Conservation (phyloP, 768 basidiomycete species). For the Podaxis sp. region DNA sequence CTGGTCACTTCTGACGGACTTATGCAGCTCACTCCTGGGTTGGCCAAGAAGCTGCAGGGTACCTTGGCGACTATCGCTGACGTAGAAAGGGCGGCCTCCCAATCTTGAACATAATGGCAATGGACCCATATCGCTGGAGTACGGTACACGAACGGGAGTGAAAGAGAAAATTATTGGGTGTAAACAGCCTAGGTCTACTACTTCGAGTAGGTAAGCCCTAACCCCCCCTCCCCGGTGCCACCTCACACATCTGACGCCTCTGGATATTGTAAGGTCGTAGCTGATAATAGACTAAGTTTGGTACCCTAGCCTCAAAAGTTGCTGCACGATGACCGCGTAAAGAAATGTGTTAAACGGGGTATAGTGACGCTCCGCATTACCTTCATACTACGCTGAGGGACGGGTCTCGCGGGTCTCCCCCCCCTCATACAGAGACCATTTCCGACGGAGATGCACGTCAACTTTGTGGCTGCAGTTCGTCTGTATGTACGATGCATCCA, state of each 20-base stretch:
- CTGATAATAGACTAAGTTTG: not conserved
- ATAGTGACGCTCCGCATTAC: no score
- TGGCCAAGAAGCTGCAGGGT: conserved; percentile 30
- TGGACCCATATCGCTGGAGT: not conserved
- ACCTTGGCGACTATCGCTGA: not conserved
- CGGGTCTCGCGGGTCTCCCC: no score
- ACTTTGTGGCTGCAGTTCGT: no score
- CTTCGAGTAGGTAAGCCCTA: not conserved
- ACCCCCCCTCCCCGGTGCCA: no score
- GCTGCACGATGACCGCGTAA: no score
- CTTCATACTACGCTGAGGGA: no score
- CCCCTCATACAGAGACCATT: no score
- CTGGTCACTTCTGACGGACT: conserved; percentile 74
- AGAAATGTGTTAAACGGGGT: no score
- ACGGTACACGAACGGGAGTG: not conserved
- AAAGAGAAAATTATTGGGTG: not conserved
- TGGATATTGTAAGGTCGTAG: not conserved
- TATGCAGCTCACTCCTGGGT: conserved; percentile 61
- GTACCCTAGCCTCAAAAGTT: not conserved
- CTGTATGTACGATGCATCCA: no score
- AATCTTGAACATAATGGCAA: not conserved
- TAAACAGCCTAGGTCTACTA: not conserved
- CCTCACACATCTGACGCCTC: not conserved
- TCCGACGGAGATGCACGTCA: no score
- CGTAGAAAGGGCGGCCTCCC: not conserved